These are phyloP conservation scores for Russula abietina DNA, from an alignment of 768 basidiomycete species.

Conservation along the genomic window DNA sequence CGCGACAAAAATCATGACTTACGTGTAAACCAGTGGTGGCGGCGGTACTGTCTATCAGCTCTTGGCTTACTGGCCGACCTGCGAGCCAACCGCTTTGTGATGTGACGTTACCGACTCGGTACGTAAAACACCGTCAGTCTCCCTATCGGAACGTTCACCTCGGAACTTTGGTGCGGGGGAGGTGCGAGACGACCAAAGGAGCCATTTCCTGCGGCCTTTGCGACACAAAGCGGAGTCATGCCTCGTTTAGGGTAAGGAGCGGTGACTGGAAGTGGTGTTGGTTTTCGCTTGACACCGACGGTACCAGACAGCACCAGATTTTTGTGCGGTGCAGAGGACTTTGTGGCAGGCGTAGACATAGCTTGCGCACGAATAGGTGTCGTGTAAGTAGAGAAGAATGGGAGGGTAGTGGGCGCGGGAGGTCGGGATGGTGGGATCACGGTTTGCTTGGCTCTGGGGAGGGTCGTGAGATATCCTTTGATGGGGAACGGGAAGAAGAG, in stretches of 20 bases:
- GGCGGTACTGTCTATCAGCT: constrained; percentile 37
- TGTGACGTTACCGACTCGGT: constrained; percentile 40
- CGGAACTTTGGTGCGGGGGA: constrained; percentile 26
- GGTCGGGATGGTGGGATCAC: constrained; percentile 13
- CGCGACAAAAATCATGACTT: constrained; percentile 25
- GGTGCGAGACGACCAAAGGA: constrained; percentile 25
- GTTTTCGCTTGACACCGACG: constrained; percentile 23
- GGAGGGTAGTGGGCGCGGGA: background rate
- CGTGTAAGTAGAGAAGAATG: background rate
- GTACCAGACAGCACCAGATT: constrained; percentile 2
- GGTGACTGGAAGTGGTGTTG: constrained; percentile 22
- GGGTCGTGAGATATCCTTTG: constrained; percentile 5
- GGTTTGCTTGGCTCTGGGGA: constrained; percentile 3
- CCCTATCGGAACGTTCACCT: constrained; percentile 7
- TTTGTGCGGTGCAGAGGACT: background rate
- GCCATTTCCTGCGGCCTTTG: constrained; percentile 19
- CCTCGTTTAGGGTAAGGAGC: constrained; percentile 23
- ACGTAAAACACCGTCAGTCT: constrained; percentile 18
- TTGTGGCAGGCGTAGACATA: background rate
- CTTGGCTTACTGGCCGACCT: constrained; percentile 66
- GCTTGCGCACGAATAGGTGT: background rate
- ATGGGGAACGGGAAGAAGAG: constrained; percentile 17
- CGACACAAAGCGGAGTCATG: constrained; percentile 24
- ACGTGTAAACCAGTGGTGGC: constrained; percentile 29
- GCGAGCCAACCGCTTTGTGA: constrained; percentile 68